Evolutionary conservation across 225 moss, liverwort and hornwort genomes (phyloP).

Genomic region (Lunularia cruciata): DNA sequence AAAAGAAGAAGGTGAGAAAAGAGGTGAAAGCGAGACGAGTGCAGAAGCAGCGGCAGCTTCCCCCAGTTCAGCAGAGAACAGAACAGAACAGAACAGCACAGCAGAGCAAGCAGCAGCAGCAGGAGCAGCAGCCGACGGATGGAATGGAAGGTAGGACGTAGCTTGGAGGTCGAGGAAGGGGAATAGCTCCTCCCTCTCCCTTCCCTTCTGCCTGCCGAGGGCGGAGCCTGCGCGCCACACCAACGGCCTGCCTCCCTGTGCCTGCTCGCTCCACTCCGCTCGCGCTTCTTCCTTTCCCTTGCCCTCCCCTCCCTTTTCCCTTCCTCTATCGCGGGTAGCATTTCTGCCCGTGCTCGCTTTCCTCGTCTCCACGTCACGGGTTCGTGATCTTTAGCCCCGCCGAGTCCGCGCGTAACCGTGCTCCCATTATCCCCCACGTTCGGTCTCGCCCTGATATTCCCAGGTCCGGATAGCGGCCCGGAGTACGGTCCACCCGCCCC

Average conservation of each 20-base stretch:
- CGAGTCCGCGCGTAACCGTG: conserved; percentile 4
- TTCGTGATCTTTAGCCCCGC: not conserved
- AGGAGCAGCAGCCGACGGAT: not conserved
- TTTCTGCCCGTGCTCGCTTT: not conserved
- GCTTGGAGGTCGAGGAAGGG: conserved; percentile 1
- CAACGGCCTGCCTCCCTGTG: conserved; percentile 9
- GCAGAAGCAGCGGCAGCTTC: not conserved
- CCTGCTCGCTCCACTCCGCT: not conserved
- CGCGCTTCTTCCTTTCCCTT: conserved; percentile 11
- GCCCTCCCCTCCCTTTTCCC: not conserved
- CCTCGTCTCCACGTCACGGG: not conserved
- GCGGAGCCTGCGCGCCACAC: conserved; percentile 24
- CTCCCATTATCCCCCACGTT: conserved; percentile 16
- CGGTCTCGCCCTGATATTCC: not conserved
- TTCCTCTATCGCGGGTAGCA: conserved; percentile 8
- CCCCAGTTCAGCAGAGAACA: not conserved
- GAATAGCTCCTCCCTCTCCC: not conserved
- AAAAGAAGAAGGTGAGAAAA: not conserved
- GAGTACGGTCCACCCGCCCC: not conserved
- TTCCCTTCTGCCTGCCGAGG: not conserved
- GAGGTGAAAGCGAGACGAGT: not conserved
- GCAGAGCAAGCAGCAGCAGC: not conserved
- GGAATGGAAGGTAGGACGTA: conserved; percentile 11
- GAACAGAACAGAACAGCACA: not conserved
- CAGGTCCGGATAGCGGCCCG: conserved; percentile 1